Evolutionary conservation across 495 filamentous ascomycete genomes (phyloP).

Genomic region (Aspergillus diversus): DNA sequence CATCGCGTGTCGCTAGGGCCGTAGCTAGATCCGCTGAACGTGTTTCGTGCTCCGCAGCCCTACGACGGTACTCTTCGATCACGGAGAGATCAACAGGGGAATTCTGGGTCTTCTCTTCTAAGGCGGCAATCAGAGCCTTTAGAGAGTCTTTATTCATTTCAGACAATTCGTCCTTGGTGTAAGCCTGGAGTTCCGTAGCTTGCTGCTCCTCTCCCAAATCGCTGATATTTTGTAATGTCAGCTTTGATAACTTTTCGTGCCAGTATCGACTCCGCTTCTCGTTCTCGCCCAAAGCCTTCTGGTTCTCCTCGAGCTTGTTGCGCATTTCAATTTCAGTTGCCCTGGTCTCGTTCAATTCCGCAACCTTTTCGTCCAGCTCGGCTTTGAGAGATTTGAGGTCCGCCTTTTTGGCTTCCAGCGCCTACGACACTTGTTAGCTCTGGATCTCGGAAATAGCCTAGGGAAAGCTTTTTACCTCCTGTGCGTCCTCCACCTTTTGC

Average conservation of each 20-base stretch:
- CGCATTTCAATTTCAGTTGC: slow-evolving; percentile 97
- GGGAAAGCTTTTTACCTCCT: slow-evolving; percentile 54
- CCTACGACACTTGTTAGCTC: slow-evolving; percentile 37
- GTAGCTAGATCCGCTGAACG: slow-evolving; percentile 78
- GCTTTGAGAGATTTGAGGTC: slow-evolving; percentile 78
- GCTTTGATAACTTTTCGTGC: slow-evolving; percentile 84
- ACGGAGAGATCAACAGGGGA: slow-evolving; percentile 88
- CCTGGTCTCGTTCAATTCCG: slow-evolving; percentile 86
- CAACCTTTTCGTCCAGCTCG: slow-evolving; percentile 83
- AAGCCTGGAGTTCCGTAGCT: slow-evolving; percentile 68
- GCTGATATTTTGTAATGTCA: slow-evolving; percentile 73
- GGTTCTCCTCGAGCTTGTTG: slow-evolving; percentile 92
- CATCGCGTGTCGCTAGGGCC: slow-evolving; percentile 76
- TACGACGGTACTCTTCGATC: slow-evolving; percentile 88
- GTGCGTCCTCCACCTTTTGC: slow-evolving; percentile 80
- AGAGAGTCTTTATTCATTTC: slow-evolving; percentile 89
- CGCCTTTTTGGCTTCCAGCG: slow-evolving; percentile 75
- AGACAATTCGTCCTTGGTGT: slow-evolving; percentile 87
- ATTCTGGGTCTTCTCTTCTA: slow-evolving; percentile 93
- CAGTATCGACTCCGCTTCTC: slow-evolving; percentile 83
- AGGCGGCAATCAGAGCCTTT: slow-evolving; percentile 82
- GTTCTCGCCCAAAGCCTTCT: slow-evolving; percentile 85
- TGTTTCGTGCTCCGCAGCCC: slow-evolving; percentile 81
- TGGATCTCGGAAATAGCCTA: neutral
- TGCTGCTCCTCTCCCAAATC: slow-evolving; percentile 64